These are phyloP conservation scores for Tolypocladium sp. DNA, from an alignment of 2,329 filamentous ascomycete species.

Conservation along the genomic window DNA sequence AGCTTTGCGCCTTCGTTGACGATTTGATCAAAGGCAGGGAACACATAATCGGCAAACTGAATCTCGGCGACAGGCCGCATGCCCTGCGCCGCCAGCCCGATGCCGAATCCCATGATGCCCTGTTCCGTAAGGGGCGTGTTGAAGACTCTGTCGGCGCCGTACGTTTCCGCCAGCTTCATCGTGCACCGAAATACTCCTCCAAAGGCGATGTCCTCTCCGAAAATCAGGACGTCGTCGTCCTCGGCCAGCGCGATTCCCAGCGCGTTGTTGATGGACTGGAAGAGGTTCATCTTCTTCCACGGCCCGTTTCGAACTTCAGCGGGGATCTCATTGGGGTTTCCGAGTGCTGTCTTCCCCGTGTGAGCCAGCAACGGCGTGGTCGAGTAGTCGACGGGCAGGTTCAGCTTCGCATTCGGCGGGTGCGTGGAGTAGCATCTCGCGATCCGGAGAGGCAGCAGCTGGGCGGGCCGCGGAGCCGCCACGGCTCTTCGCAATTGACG, in stretches of 20 bases:
- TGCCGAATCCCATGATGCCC: constrained; percentile 87
- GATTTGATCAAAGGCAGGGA: constrained; percentile 85
- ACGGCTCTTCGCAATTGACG: constrained; percentile 19
- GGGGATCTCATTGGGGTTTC: constrained; percentile 64
- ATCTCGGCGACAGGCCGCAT: constrained; percentile 92
- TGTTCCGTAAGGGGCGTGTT: constrained; percentile 94
- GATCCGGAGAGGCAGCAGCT: constrained; percentile 9
- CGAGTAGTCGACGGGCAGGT: constrained; percentile 80
- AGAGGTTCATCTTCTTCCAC: constrained; percentile 85
- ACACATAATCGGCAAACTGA: constrained; percentile 92
- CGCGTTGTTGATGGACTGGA: constrained; percentile 88
- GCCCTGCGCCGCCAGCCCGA: constrained; percentile 81
- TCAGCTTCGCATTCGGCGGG: constrained; percentile 58
- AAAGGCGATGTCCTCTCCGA: constrained; percentile 95
- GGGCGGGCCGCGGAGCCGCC: constrained; percentile 8
- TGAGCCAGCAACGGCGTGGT: constrained; percentile 76
- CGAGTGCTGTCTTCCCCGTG: constrained; percentile 56
- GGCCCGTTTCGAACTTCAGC: constrained; percentile 54
- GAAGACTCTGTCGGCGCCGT: constrained; percentile 83
- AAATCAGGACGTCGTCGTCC: constrained; percentile 81
- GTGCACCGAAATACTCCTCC: constrained; percentile 94
- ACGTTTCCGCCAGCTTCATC: constrained; percentile 81
- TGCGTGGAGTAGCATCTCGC: constrained; percentile 42
- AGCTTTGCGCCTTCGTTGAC: constrained; percentile 91
- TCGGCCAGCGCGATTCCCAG: constrained; percentile 71